phyloP scores from a whole-genome alignment of 768 basidiomycete genomes.

The Lyophyllum atratum region DNA sequence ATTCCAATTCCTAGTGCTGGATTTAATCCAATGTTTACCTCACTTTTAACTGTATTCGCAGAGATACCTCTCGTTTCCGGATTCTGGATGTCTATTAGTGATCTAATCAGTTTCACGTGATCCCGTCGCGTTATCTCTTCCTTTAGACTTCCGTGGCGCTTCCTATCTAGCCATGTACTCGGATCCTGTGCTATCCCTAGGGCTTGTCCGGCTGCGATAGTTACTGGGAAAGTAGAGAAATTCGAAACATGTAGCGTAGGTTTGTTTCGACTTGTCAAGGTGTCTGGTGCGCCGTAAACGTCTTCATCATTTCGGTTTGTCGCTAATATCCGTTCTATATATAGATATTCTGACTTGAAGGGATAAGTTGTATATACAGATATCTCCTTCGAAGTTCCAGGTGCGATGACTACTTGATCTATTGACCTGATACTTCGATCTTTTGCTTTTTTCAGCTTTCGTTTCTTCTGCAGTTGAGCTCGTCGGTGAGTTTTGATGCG shows the following conservation, averaged over 20 bases:
- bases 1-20: too few species aligned
- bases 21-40: too few species aligned
- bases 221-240: background rate
- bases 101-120: background rate
- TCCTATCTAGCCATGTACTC: conserved; percentile 15
- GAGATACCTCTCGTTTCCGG: too few species aligned
- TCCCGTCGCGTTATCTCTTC: background rate
- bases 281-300: conserved; percentile 14
- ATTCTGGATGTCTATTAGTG: background rate
- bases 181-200: conserved; percentile 14
- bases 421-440: conserved; percentile 1
- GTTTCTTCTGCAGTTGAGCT: background rate
- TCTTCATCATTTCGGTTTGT: conserved; percentile 3
- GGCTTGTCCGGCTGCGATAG: conserved; percentile 9
- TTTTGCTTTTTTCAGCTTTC: background rate
- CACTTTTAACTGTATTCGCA: background rate
- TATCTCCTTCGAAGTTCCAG: conserved; percentile 11
- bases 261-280: conserved; percentile 8
- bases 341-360: background rate
- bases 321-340: conserved; percentile 14
- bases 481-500: too few species aligned
- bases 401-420: conserved; percentile 8
- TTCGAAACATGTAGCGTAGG: conserved; percentile 5
- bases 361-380: conserved; percentile 5
- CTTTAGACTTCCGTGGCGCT: background rate